phyloP scores from a whole-genome alignment of 306 rosid species.

The Begonia fuchsioides region DNA sequence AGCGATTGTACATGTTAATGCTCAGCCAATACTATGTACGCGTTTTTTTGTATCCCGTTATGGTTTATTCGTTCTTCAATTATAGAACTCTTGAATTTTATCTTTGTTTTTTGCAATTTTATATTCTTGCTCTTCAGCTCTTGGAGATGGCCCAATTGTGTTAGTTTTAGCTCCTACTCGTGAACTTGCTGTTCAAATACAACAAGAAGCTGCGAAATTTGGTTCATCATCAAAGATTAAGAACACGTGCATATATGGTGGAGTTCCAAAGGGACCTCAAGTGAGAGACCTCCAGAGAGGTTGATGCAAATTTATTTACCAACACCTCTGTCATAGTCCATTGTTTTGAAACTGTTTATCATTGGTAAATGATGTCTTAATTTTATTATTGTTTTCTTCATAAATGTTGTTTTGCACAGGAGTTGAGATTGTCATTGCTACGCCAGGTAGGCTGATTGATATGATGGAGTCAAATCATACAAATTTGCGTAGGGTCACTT shows the following conservation, averaged over 20 bases:
- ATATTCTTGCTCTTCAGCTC: slow-evolving; percentile 29
- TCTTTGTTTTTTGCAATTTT: not conserved
- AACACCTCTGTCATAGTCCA: no score
- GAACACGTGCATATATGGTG: slow-evolving; percentile 93
- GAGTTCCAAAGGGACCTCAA: slow-evolving; percentile 99
- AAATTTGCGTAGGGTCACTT: slow-evolving; percentile 89
- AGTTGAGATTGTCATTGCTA: slow-evolving; percentile 92
- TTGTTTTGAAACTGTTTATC: no score
- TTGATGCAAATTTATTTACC: slow-evolving; percentile 22
- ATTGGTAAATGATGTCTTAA: not conserved
- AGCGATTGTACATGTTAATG: slow-evolving; percentile 95
- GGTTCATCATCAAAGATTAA: slow-evolving; percentile 96
- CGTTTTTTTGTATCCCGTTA: slow-evolving; percentile 8
- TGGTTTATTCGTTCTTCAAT: not conserved
- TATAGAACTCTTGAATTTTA: no score
- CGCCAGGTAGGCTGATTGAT: slow-evolving; percentile 98
- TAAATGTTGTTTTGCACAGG: slow-evolving; percentile 34
- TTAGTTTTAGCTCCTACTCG: slow-evolving; percentile 94
- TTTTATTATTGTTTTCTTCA: slow-evolving; percentile 10
- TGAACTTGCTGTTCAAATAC: slow-evolving; percentile 96
- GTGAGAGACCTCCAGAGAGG: slow-evolving; percentile 99
- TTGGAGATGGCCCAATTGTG: slow-evolving; percentile 97
- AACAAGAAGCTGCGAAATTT: slow-evolving; percentile 85
- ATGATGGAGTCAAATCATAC: slow-evolving; percentile 97
- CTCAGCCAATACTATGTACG: slow-evolving; percentile 81